These are phyloP conservation scores for Penicillium sp. DNA, from an alignment of 2,329 filamentous ascomycete genomes.

Conservation along the genomic window DNA sequence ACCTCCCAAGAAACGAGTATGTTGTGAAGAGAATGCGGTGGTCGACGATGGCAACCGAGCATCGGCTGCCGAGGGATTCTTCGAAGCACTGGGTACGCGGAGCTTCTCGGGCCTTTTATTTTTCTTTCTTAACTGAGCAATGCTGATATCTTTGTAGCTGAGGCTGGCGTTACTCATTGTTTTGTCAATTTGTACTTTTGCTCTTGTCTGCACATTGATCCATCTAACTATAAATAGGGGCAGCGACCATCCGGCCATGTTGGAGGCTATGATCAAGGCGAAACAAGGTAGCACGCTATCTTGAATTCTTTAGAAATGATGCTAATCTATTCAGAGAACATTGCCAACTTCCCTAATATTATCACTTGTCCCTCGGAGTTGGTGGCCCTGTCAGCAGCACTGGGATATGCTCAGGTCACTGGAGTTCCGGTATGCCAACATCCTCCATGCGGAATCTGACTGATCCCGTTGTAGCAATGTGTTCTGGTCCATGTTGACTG, in stretches of 20 bases:
- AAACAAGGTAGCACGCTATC: slow-evolving; percentile 48
- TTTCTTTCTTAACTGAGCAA: not conserved
- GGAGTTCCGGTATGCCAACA: slow-evolving; percentile 50
- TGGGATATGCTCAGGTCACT: slow-evolving; percentile 66
- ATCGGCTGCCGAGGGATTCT: slow-evolving; percentile 19
- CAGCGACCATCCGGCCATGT: slow-evolving; percentile 60
- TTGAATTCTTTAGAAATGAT: not conserved
- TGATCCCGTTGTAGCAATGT: slow-evolving; percentile 34
- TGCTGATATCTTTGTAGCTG: slow-evolving; percentile 3
- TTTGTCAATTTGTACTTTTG: slow-evolving; percentile 41
- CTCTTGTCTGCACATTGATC: no score
- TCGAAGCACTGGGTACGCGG: slow-evolving; percentile 18
- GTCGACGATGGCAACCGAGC: not conserved
- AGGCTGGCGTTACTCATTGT: slow-evolving; percentile 36
- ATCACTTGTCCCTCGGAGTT: slow-evolving; percentile 76
- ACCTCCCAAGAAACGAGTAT: slow-evolving; percentile 6
- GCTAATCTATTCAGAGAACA: slow-evolving; percentile 7
- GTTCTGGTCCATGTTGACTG: slow-evolving; percentile 75
- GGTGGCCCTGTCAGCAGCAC: slow-evolving; percentile 74
- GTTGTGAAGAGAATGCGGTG: slow-evolving; percentile 5
- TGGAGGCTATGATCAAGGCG: slow-evolving; percentile 70
- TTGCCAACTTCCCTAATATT: slow-evolving; percentile 58
- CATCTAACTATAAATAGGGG: slow-evolving; percentile 22
- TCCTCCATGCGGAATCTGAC: not conserved
- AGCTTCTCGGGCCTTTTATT: no score